phyloP scores from a whole-genome alignment of 768 basidiomycete genomes.

The Leccinellum luteum region DNA sequence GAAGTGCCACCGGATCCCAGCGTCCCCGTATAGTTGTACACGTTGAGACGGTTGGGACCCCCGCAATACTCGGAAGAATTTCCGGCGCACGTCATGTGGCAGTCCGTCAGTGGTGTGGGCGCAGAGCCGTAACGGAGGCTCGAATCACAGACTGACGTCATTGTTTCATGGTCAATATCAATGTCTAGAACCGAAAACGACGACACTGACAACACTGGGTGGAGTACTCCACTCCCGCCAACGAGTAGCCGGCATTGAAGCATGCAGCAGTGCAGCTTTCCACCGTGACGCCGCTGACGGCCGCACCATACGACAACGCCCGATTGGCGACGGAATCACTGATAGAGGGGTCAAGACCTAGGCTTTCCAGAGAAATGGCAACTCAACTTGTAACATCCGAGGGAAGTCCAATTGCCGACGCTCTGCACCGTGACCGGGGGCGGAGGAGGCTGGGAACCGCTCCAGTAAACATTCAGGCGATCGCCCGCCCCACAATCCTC shows the following conservation, averaged over 20 bases:
- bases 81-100: conserved; percentile 36
- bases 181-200: conserved; percentile 24
- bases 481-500: conserved; percentile 62
- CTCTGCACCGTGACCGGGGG: conserved; percentile 50
- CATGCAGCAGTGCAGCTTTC: conserved; percentile 51
- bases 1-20: background rate
- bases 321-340: conserved; percentile 37
- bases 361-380: background rate
- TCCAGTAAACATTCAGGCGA: conserved; percentile 64
- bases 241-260: conserved; percentile 37
- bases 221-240: conserved; percentile 47
- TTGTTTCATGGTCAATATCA: conserved; percentile 42
- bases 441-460: conserved; percentile 53
- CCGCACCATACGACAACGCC: conserved; percentile 29
- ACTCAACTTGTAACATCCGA: conserved; percentile 72
- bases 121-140: conserved; percentile 19
- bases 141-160: conserved; percentile 25
- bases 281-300: conserved; percentile 43
- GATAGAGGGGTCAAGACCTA: background rate
- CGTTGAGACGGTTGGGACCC: conserved; percentile 52
- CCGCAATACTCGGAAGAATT: conserved; percentile 61
- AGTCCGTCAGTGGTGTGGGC: conserved; percentile 48
- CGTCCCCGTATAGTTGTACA: conserved; percentile 17
- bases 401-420: conserved; percentile 62
- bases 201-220: conserved; percentile 46